Base-by-base conservation (phyloP, 352 stramenopile species). In the Phytopythium litorale region DNA sequence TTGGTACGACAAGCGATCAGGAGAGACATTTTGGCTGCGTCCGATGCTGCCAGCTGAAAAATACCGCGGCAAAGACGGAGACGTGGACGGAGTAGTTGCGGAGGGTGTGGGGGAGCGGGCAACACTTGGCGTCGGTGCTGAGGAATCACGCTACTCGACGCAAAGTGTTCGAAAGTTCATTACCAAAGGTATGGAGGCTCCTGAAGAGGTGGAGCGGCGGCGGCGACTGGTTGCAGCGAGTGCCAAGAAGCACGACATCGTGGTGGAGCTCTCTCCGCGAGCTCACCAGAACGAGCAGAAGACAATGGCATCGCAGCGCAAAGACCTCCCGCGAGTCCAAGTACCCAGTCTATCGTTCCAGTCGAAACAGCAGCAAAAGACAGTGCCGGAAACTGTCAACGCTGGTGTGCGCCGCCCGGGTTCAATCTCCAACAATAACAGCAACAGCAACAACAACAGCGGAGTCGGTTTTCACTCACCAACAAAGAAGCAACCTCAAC, bases 11-110 rank as follows among this genome's bases (percentile, higher is more conserved):
- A 82, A 81, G 52, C 65, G 75, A 15, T 84, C 58, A 4, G 92
- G 91, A 3, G 78, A 96, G 64, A 98, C 93, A 5, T 97, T 95
- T 58, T 98, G 94, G 92, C 88, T 94, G 35, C 75, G 86, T 16
- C 89, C 93, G 19, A 68, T 98, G 8, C 63, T 94, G 9, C 83
- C 92, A 0, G 71, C 80, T 0, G 93, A 98, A 66, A 86, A 89
- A 35, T 68, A 80, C 49, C 78, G 78, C 35, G 75, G 76, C 60
- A 81, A 88, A 76, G 71, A 97, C 62, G 76, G 84, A 56, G 73
- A 91, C 32, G 63, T 92, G 7, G 92, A 96, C 37, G 91, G 93
- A 5, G 89, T 92, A 3, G 62, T 97, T 21, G 72, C 89, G 6
- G 82, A 91, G 19, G 74, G 84, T 6, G 65, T 81, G 25, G 84